Evolutionary conservation across 495 filamentous ascomycete species (phyloP).

Genomic region (Pseudevernia furfuracea): DNA sequence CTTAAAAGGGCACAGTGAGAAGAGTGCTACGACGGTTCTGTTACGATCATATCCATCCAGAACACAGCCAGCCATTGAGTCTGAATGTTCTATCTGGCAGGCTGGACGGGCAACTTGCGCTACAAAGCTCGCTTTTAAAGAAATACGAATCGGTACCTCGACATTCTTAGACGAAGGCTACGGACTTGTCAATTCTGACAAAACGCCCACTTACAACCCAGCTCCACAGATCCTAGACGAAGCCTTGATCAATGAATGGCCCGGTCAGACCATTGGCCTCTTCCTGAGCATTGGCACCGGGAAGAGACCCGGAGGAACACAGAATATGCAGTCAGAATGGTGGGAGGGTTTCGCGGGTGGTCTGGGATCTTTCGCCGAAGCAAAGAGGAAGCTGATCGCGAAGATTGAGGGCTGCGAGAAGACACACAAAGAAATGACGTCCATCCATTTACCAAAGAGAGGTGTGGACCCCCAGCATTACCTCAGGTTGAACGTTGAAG

Average conservation of each 20-base stretch:
- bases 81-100: conserved; percentile 90
- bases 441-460: conserved; percentile 64
- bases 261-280: conserved; percentile 78
- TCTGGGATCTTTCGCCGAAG: conserved; percentile 79
- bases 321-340: conserved; percentile 64
- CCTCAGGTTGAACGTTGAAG: conserved; percentile 93
- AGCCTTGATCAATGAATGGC: conserved; percentile 88
- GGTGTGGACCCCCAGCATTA: conserved; percentile 85
- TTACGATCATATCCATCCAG: conserved; percentile 91
- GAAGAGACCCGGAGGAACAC: conserved; percentile 68
- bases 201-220: conserved; percentile 67
- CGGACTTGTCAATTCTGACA: conserved; percentile 37
- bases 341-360: conserved; percentile 84
- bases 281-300: conserved; percentile 91
- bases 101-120: conserved; percentile 91
- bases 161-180: conserved; percentile 88
- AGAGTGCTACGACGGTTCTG: conserved; percentile 57
- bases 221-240: conserved; percentile 80
- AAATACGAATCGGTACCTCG: conserved; percentile 86
- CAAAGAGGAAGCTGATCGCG: conserved; percentile 66
- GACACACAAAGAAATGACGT: conserved; percentile 77
- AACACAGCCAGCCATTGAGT: conserved; percentile 79
- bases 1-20: conserved; percentile 65
- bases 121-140: conserved; percentile 89
- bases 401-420: conserved; percentile 95